These are phyloP conservation scores for Psidium guajava DNA, from an alignment of 345 rosid genomes.

Conservation along the genomic window DNA sequence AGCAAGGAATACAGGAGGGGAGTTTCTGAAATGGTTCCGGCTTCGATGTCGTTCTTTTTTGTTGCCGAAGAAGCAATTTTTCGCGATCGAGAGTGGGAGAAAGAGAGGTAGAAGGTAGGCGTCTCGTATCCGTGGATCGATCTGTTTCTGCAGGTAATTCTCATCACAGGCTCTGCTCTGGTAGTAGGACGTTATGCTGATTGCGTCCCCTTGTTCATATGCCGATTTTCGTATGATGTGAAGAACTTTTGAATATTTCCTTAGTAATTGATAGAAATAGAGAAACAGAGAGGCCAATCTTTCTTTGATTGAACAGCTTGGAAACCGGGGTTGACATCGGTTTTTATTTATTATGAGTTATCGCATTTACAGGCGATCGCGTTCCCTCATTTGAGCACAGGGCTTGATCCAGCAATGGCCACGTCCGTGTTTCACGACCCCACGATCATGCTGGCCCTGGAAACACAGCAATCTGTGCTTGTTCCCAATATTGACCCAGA, in stretches of 20 bases:
- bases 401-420: background rate
- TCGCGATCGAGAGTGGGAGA: background rate
- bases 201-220: background rate
- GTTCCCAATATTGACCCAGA: background rate
- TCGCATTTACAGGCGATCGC: background rate
- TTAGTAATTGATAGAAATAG: background rate
- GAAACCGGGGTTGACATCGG: background rate
- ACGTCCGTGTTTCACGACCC: background rate
- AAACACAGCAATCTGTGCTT: background rate
- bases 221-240: background rate
- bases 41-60: background rate
- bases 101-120: background rate
- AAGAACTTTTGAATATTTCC: background rate
- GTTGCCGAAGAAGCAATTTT: background rate
- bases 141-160: background rate
- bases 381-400: background rate
- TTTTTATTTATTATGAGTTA: no score
- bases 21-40: background rate
- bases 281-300: no score
- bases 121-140: background rate
- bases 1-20: background rate
- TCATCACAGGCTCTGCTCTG: fast-evolving
- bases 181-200: background rate
- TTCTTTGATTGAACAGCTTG: background rate
- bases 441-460: background rate